Evolutionary conservation across 2,329 filamentous ascomycete species (phyloP), one percentile per base, ranked within the genome.

Genomic region (Colletotrichum somersetense): DNA sequence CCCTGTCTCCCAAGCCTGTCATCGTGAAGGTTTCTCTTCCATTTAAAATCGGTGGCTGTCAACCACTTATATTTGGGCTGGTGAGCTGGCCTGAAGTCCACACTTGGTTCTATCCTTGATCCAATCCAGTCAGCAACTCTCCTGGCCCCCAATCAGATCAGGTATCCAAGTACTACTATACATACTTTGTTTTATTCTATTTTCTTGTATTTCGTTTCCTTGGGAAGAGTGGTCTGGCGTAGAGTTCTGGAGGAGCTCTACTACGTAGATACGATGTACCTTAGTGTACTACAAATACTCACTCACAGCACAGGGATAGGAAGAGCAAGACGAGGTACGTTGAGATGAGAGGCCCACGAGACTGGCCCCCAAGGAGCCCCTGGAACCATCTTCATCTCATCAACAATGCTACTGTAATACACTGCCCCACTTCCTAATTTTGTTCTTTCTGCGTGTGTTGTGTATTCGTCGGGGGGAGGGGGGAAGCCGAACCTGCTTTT

Each of bases 361-460:
- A 35, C 46, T 12, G 23, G 33, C 46, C 50, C 33, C 6, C 6
- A 61, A 56, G 16, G 38, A 65, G 44, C 44, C 42, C 55, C 66
- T 63, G 35, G 48, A 48, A 30, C 56, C 46, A 61, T 71, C 42
- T 52, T 57, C 48, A 63, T 71, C 57, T 57, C 58, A 53, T 63
- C 50, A 68, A 48, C 38, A 26, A 57, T 65, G 46, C 62, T 35
- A 69, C 23, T 53, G 20, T 44, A 65, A 53, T 69, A 62, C 67
- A 66, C 63, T 71, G 59, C 50, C 55, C 65, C 64, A 67, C 57
- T 26, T 30, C 35, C 63, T 57, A 68, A 68, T 52, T 71, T 71
- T 46, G 30, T 70, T 14, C 6, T 48, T 46, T 53, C 38, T 46
- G 42, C 53, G 46, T 30, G 26, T 26, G 66, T 70, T 70, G 38